Percentiles rank a stretch among this genome's conserved stretches.
Conservation (phyloP, 371 early-diverging fungal genomes). For the Mortierella sp. region DNA sequence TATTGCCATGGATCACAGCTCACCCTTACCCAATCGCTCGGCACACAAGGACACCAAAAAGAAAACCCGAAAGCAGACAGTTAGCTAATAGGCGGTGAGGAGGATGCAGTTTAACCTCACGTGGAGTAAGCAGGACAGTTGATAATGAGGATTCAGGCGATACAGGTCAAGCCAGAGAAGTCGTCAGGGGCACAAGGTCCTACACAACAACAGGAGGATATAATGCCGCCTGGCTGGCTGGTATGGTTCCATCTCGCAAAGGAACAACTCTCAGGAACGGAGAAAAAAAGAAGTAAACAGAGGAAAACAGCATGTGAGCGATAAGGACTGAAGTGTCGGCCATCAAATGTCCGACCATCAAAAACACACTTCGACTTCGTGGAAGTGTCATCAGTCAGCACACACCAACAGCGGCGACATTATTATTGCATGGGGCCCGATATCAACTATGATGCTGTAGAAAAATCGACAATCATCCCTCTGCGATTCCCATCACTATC, state of each 20-base stretch:
- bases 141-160: neutral
- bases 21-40: neutral
- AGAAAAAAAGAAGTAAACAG: neutral
- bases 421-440: neutral
- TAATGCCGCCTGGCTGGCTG: too few species aligned
- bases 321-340: neutral
- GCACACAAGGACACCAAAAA: neutral
- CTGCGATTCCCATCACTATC: neutral
- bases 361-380: neutral
- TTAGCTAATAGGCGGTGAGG: neutral
- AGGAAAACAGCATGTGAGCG: neutral
- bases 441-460: neutral
- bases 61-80: neutral
- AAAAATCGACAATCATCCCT: constrained; percentile 10
- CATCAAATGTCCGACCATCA: neutral
- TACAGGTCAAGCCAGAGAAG: neutral
- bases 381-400: neutral
- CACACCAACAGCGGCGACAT: neutral
- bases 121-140: neutral
- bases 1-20: constrained; percentile 5
- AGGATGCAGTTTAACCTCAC: too few species aligned
- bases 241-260: neutral
- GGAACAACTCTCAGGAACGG: neutral
- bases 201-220: neutral
- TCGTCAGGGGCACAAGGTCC: neutral